phyloP scores from a whole-genome alignment of 176 grass and related monocot species.

The Lolium rigidum region DNA sequence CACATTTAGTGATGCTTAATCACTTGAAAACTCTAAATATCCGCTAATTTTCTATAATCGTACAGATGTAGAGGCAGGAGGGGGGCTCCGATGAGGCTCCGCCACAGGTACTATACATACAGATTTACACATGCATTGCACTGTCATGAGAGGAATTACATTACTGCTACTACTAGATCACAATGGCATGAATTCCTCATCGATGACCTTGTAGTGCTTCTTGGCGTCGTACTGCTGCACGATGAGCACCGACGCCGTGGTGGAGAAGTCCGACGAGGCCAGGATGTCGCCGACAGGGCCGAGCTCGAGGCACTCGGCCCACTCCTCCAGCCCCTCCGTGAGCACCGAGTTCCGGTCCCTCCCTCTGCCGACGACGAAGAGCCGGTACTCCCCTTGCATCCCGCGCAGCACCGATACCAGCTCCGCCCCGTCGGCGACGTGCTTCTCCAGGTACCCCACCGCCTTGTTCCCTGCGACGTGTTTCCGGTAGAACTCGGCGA shows the following conservation, averaged over 20 bases:
- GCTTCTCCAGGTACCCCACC: conserved; percentile 82
- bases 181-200: conserved; percentile 83
- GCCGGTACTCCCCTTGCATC: conserved; percentile 61
- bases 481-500: conserved; percentile 72
- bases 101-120: no score
- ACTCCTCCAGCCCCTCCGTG: conserved; percentile 70
- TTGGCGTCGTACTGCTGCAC: conserved; percentile 82
- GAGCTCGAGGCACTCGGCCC: conserved; percentile 76
- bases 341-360: conserved; percentile 59
- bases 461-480: conserved; percentile 45
- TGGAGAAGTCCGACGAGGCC: conserved; percentile 65
- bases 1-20: no score
- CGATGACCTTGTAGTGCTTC: conserved; percentile 83
- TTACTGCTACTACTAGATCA: background rate
- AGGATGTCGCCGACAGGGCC: conserved; percentile 78
- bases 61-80: background rate
- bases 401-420: conserved; percentile 54
- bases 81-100: no score
- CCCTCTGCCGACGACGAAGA: conserved; percentile 65
- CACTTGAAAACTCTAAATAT: no score
- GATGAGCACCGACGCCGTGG: conserved; percentile 66
- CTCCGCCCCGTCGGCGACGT: conserved; percentile 68
- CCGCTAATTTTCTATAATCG: background rate
- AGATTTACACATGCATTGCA: no score
- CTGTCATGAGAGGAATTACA: background rate